Evolutionary conservation across 1,139 yeast genomes (phyloP), one percentile per base, ranked within the genome.

Genomic region (Suhomyces atakaporum): DNA sequence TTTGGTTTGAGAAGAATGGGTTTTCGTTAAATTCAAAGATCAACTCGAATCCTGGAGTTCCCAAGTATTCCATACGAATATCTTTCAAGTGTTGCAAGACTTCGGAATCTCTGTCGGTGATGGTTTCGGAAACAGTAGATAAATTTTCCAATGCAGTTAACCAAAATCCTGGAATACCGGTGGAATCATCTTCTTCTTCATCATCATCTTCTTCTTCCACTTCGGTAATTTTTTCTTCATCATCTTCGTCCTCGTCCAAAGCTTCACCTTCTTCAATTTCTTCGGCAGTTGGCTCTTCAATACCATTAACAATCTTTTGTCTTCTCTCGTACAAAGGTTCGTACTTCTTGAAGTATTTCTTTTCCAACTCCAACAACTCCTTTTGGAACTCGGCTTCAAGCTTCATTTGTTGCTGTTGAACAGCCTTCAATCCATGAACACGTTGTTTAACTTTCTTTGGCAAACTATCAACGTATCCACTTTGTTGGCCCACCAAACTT

Each of bases 121-220:
- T 86, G 47, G 89, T 81, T 48, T 89, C 96, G 22, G 90, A 77
- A 28, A 90, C 79, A 23, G 88, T 81, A 18, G 83, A 79, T 51
- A 92, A 71, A 66, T 90, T 92, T 62, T 86, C 94, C 65, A 92
- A 72, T 7, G 97, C 95, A 15, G 97, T 92, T 54, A 90, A 75
- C 99, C 99, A 92, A 73, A 92, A 92, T 39, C 86, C 81, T 37
- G 98, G 97, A 52, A 92, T 79, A 49, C 99, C 99, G 47, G 70
- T 70, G 38, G 64, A 62, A 22, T 57, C 69, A 20, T 66, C 70
- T 2, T 57, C 74, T n/a, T 62, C 71, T 3, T 54, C 66, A 8
- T 36, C 39, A 1, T 57, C 65, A 18, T 63, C 67, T 14, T 67
- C 75, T 8, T 66, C 77, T 7, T 67, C 75, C 6, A 64, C 75